These are phyloP conservation scores for Eucalyptus curtisii DNA, from an alignment of 345 rosid genomes.

Conservation along the genomic window DNA sequence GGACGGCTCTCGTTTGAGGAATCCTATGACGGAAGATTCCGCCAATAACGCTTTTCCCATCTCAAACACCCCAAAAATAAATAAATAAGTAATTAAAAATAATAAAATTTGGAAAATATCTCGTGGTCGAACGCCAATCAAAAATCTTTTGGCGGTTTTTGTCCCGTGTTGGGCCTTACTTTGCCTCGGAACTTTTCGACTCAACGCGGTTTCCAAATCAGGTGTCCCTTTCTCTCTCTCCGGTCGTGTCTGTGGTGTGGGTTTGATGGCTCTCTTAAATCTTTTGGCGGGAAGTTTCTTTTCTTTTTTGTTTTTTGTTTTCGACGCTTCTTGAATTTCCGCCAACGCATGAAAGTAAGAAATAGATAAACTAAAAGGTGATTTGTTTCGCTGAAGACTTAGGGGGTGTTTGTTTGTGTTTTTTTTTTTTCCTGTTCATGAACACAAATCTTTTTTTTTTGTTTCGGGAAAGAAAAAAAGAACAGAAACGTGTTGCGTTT, in stretches of 20 bases:
- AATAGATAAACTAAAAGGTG: not conserved
- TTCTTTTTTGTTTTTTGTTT: not conserved
- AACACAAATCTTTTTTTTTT: too few species aligned
- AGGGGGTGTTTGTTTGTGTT: too few species aligned
- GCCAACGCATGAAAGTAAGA: not conserved
- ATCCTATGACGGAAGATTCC: not conserved
- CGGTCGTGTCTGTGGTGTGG: not conserved
- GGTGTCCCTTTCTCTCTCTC: not conserved
- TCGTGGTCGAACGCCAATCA: not conserved
- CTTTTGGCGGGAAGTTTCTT: not conserved
- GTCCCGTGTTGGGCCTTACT: not conserved
- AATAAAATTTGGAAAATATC: not conserved
- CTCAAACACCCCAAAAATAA: not conserved
- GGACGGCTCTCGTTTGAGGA: not conserved
- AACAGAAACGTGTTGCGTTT: too few species aligned
- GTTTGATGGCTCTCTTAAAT: not conserved
- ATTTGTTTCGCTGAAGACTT: not conserved
- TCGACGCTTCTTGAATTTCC: not conserved
- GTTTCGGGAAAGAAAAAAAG: too few species aligned
- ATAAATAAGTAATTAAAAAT: rapidly evolving
- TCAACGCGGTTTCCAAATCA: not conserved
- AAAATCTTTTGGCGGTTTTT: not conserved
- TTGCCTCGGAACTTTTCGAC: not conserved
- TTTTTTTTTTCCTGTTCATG: too few species aligned
- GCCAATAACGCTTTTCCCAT: not conserved